A percentile compares a stretch with the other conserved stretches of the same genome.
These are phyloP conservation scores for Leccinum boreale DNA, from an alignment of 768 basidiomycete genomes.

Conservation along the genomic window DNA sequence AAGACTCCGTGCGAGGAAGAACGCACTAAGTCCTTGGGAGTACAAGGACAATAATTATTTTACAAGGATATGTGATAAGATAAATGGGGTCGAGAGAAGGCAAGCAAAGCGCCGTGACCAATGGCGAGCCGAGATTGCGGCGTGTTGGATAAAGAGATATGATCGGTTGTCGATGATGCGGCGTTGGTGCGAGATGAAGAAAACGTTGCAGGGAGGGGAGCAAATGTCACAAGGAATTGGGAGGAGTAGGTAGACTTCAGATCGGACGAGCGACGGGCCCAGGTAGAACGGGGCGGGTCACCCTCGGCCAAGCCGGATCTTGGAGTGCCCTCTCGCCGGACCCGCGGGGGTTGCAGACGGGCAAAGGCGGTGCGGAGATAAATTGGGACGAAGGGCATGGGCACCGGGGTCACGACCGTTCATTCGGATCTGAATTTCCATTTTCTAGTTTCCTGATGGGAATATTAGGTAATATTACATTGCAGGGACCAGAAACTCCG, in stretches of 20 bases:
- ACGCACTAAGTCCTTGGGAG: slow-evolving; percentile 26
- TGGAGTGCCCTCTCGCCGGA: slow-evolving; percentile 16
- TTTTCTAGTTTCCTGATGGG: slow-evolving; percentile 12
- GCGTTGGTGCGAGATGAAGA: slow-evolving; percentile 30
- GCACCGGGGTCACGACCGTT: slow-evolving; percentile 26
- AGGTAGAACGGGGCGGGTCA: slow-evolving; percentile 11
- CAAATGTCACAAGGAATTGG: slow-evolving; percentile 21
- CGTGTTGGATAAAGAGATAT: slow-evolving; percentile 18
- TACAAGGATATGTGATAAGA: slow-evolving; percentile 25
- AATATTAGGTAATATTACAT: slow-evolving; percentile 30
- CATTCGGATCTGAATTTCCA: slow-evolving; percentile 5
- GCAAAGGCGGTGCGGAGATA: slow-evolving; percentile 19
- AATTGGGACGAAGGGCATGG: slow-evolving; percentile 23
- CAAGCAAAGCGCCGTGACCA: slow-evolving; percentile 9
- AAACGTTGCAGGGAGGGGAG: slow-evolving; percentile 28
- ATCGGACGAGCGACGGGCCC: slow-evolving; percentile 2
- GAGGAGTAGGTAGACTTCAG: slow-evolving; percentile 2
- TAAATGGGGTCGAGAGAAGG: slow-evolving; percentile 16
- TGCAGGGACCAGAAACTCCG: slow-evolving; percentile 33
- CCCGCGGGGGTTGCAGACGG: slow-evolving; percentile 23
- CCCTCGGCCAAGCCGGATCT: slow-evolving; percentile 30
- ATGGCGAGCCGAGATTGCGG: slow-evolving; percentile 26
- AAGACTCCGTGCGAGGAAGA: slow-evolving; percentile 15
- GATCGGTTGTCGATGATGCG: slow-evolving; percentile 22
- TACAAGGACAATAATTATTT: background rate